phyloP scores from a whole-genome alignment of 495 filamentous ascomycete species.

The Talaromyces adpressus region DNA sequence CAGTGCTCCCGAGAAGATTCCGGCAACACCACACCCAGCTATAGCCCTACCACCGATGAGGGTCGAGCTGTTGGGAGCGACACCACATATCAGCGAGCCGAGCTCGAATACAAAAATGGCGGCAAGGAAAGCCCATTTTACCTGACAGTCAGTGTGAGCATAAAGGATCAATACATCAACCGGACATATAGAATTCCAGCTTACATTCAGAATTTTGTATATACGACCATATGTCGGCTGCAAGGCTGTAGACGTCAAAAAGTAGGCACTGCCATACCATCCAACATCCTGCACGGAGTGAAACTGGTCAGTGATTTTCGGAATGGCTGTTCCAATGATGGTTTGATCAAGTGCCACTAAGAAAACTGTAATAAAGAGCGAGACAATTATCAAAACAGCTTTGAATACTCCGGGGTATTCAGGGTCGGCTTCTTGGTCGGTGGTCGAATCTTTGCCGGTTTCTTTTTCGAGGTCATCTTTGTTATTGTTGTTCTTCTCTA shows the following conservation, averaged over 20 bases:
- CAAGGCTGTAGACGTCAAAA: conserved; percentile 24
- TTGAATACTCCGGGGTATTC: conserved; percentile 16
- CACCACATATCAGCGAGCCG: conserved; percentile 62
- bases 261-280: conserved; percentile 24
- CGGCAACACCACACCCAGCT: conserved; percentile 63
- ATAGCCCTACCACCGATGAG: conserved; percentile 74
- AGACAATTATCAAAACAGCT: conserved; percentile 26
- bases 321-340: conserved; percentile 30
- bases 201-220: conserved; percentile 25
- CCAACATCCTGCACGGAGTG: conserved; percentile 34
- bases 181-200: conserved; percentile 37
- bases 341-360: conserved; percentile 44
- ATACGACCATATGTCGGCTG: conserved; percentile 25
- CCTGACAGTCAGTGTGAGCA: conserved; percentile 26
- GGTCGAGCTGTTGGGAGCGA: conserved; percentile 53
- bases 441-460: background rate
- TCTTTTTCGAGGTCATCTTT: background rate
- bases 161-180: background rate
- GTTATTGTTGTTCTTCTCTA: background rate
- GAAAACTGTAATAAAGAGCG: conserved; percentile 42
- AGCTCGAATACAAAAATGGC: conserved; percentile 64
- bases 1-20: conserved; percentile 67
- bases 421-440: background rate
- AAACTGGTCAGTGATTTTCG: conserved; percentile 39
- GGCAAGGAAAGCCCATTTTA: conserved; percentile 49